Conservation (phyloP, 2,329 filamentous ascomycete species). For the Colletotrichum phormii region DNA sequence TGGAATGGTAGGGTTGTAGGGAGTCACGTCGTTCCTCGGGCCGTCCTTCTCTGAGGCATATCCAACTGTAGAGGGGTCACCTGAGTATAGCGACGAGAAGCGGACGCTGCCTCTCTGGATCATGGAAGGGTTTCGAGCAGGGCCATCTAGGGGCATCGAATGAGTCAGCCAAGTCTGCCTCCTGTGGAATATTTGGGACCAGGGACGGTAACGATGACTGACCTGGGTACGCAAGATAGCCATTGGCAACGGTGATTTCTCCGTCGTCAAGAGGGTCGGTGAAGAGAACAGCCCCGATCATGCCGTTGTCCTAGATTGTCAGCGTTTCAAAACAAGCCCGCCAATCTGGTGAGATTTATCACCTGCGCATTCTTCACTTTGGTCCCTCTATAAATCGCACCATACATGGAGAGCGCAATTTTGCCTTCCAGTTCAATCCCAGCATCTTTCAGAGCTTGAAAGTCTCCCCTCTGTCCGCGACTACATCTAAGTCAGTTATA, state of each 20-base stretch:
- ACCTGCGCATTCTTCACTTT: slow-evolving; percentile 24
- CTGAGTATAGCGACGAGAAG: slow-evolving; percentile 22
- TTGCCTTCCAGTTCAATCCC: slow-evolving; percentile 25
- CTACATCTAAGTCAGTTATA: background rate
- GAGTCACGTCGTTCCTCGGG: slow-evolving; percentile 17
- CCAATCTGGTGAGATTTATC: background rate
- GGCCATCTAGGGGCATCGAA: background rate
- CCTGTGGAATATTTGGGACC: background rate
- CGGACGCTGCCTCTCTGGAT: slow-evolving; percentile 31
- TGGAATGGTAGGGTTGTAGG: slow-evolving; percentile 20
- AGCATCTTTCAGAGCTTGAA: slow-evolving; percentile 7
- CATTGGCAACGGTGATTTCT: slow-evolving; percentile 28
- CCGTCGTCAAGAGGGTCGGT: slow-evolving; percentile 23
- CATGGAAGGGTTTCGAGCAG: slow-evolving; percentile 22
- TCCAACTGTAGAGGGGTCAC: slow-evolving; percentile 17
- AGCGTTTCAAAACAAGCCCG: no score
- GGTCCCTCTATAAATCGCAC: slow-evolving; percentile 18
- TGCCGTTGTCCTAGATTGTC: slow-evolving; percentile 8
- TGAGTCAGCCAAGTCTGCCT: background rate
- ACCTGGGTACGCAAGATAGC: slow-evolving; percentile 24
- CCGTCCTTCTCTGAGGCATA: slow-evolving; percentile 28
- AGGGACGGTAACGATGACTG: background rate
- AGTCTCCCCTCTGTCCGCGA: slow-evolving; percentile 16
- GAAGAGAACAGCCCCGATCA: slow-evolving; percentile 24
- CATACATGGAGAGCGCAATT: slow-evolving; percentile 24